Evolutionary conservation across 345 rosid species (phyloP).

Genomic region (Turnera subulata): DNA sequence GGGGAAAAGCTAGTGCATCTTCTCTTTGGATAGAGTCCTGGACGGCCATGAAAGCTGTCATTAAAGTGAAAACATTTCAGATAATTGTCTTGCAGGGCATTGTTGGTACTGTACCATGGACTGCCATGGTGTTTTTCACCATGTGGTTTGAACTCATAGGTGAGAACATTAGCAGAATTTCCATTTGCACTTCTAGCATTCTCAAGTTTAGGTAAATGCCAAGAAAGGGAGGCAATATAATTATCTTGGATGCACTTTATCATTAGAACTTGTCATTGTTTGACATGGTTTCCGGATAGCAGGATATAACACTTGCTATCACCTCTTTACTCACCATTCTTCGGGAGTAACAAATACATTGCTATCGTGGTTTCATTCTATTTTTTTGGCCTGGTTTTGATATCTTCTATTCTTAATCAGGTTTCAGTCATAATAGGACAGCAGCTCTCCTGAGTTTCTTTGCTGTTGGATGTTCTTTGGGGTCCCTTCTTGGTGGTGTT

Average conservation of each 20-base stretch:
- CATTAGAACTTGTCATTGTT: background rate
- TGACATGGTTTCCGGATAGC: background rate
- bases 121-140: constrained; percentile 93
- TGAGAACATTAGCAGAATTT: constrained; percentile 20
- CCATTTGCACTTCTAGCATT: too few relatives aligned
- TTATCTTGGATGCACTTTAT: background rate
- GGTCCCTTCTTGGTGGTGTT: constrained; percentile 69
- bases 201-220: too few relatives aligned
- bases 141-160: constrained; percentile 98
- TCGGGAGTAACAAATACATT: too few relatives aligned
- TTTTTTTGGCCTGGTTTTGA: constrained; percentile 2
- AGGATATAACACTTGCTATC: background rate
- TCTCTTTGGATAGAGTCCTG: constrained; percentile 75
- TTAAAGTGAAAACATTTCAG: constrained; percentile 78
- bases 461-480: constrained; percentile 75
- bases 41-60: constrained; percentile 65
- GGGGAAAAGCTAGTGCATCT: constrained; percentile 26
- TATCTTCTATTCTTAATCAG: constrained; percentile 32
- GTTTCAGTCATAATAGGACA: constrained; percentile 69
- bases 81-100: constrained; percentile 85
- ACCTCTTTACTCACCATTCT: too few relatives aligned
- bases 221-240: background rate
- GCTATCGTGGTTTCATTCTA: background rate
- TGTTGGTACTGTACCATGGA: constrained; percentile 89
- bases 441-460: constrained; percentile 78